Evolutionary conservation across 352 stramenopile genomes (phyloP).

Genomic region (Phytophthora pini): DNA sequence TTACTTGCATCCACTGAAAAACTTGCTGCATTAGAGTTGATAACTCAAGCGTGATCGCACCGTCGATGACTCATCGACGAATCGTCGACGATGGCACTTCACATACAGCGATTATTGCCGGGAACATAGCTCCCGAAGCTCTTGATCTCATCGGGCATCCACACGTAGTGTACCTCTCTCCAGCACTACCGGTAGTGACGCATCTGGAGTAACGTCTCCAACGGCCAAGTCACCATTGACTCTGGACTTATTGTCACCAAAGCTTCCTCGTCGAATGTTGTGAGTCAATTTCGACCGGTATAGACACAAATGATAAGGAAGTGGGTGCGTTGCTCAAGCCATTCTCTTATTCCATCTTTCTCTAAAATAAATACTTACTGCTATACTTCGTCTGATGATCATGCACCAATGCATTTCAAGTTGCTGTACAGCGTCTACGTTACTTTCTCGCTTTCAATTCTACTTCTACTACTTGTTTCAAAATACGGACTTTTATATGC

Average conservation of each 20-base stretch:
- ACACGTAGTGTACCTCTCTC: too few species aligned
- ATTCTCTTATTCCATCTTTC: slow-evolving; percentile 16
- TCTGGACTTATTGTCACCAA: not conserved
- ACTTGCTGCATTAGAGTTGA: too few species aligned
- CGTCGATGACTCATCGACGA: too few species aligned
- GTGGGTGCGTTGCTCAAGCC: not conserved
- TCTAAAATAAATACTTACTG: slow-evolving; percentile 34
- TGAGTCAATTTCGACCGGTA: too few species aligned
- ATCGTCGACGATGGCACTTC: too few species aligned
- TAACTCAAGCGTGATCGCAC: too few species aligned
- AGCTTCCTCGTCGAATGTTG: not conserved
- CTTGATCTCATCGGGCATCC: too few species aligned
- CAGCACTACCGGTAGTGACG: too few species aligned
- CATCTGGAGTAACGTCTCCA: not conserved
- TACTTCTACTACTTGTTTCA: slow-evolving; percentile 45
- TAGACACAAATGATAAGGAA: too few species aligned
- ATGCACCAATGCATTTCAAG: slow-evolving; percentile 35
- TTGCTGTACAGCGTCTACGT: slow-evolving; percentile 39
- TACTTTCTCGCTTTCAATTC: slow-evolving; percentile 29
- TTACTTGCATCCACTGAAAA: too few species aligned
- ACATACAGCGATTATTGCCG: not conserved
- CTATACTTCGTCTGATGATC: slow-evolving; percentile 2
- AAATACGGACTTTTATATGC: slow-evolving; percentile 41
- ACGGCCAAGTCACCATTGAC: slow-evolving; percentile 5
- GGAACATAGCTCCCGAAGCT: too few species aligned